Evolutionary conservation across 495 filamentous ascomycete genomes (phyloP).

Genomic region (Haplographium delicatum): DNA sequence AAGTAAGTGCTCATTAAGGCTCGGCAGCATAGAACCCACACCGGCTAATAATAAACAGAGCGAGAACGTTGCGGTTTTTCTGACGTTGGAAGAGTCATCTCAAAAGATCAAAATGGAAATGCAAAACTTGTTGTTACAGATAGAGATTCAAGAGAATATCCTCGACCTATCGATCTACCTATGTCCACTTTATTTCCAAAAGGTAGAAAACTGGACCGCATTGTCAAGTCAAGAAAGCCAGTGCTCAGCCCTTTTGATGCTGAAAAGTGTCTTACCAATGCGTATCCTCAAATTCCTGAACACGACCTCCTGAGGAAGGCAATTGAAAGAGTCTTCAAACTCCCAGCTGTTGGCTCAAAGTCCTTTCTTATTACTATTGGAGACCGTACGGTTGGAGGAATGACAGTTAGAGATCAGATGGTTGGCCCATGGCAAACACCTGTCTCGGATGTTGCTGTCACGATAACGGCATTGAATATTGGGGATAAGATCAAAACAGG

Average conservation of each 20-base stretch:
- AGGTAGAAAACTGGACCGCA: constrained; percentile 74
- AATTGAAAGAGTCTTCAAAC: constrained; percentile 69
- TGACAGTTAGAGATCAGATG: constrained; percentile 89
- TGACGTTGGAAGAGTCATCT: constrained; percentile 74
- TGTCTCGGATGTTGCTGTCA: constrained; percentile 89
- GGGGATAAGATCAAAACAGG: constrained; percentile 59
- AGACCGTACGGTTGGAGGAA: constrained; percentile 84
- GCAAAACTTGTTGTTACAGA: constrained; percentile 77
- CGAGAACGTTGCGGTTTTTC: constrained; percentile 93
- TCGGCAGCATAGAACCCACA: too few species aligned
- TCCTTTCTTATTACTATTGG: constrained; percentile 96
- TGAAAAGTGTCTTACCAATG: constrained; percentile 28
- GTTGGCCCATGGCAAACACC: constrained; percentile 96
- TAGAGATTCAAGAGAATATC: constrained; percentile 68
- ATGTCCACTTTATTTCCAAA: constrained; percentile 92
- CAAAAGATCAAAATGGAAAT: constrained; percentile 54
- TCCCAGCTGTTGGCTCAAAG: constrained; percentile 91
- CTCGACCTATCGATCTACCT: constrained; percentile 82
- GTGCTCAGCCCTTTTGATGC: constrained; percentile 68
- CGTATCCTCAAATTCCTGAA: constrained; percentile 46
- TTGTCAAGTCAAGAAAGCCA: constrained; percentile 68
- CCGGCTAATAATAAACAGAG: constrained; percentile 22
- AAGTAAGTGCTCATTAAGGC: constrained; percentile 32
- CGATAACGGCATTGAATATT: constrained; percentile 71
- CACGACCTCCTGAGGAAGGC: constrained; percentile 69